Conservation (phyloP, 23 red algal species). For the Pyropia yezoensis region DNA sequence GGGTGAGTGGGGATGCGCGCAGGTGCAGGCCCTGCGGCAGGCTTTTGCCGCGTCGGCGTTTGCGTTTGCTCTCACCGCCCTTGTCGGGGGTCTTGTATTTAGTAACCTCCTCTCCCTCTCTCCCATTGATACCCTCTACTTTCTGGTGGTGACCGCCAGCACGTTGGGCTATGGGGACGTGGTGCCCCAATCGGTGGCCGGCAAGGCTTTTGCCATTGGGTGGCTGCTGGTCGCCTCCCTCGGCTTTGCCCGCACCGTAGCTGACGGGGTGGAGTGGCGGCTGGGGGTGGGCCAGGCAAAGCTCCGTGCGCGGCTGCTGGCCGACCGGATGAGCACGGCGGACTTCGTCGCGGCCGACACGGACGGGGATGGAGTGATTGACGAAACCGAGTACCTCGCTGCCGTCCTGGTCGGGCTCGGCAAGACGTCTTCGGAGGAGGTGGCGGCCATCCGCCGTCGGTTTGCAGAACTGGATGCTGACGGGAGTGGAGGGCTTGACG, state of each 20-base stretch:
- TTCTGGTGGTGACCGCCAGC: slow-evolving; percentile 43
- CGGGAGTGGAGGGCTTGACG: slow-evolving; percentile 33
- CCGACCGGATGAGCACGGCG: slow-evolving; percentile 30
- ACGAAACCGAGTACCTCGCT: slow-evolving; percentile 43
- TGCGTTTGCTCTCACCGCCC: no score
- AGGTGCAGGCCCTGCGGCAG: no score
- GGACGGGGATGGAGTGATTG: slow-evolving; percentile 30
- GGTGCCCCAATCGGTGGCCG: slow-evolving; percentile 24
- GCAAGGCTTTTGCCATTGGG: slow-evolving; percentile 40
- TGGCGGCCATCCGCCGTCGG: slow-evolving; percentile 21
- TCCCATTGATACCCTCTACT: slow-evolving; percentile 18
- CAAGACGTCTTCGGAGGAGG: slow-evolving; percentile 31
- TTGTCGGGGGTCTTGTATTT: no score
- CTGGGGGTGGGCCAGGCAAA: slow-evolving; percentile 20
- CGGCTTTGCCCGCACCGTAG: slow-evolving; percentile 32
- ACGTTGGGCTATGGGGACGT: slow-evolving; percentile 77
- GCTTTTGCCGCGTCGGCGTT: no score
- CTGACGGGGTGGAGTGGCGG: slow-evolving; percentile 17
- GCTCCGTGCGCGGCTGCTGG: slow-evolving; percentile 20
- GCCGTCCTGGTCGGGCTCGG: slow-evolving; percentile 39
- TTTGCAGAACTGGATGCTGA: slow-evolving; percentile 61
- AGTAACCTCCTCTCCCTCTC: no score
- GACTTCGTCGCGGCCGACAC: slow-evolving; percentile 19
- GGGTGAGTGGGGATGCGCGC: no score
- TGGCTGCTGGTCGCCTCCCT: slow-evolving; percentile 62